Conservation (phyloP, 306 rosid genomes). For the Luffa aegyptiaca region DNA sequence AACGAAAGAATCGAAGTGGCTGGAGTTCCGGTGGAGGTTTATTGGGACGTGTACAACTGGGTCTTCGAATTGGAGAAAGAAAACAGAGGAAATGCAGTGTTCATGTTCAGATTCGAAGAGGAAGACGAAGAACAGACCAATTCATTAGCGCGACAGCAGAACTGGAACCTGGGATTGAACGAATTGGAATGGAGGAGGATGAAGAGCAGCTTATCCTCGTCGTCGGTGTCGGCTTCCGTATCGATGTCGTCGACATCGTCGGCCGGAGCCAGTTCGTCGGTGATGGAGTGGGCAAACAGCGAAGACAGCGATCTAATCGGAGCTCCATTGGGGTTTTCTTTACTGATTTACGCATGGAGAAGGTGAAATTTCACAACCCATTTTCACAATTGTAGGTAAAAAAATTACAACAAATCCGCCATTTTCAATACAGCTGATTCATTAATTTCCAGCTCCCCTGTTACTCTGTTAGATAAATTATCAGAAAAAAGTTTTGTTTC, state of each 20-base stretch:
- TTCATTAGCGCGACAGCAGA: slow-evolving; percentile 19
- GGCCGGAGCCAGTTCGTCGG: slow-evolving; percentile 50
- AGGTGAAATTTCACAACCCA: slow-evolving; percentile 18
- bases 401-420: neutral
- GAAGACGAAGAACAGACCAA: neutral
- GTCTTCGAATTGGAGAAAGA: neutral
- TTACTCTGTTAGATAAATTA: neutral
- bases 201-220: slow-evolving; percentile 55
- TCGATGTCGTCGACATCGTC: slow-evolving; percentile 67
- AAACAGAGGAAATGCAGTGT: slow-evolving; percentile 6
- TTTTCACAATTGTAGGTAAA: neutral
- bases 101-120: slow-evolving; percentile 8
- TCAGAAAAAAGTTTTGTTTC: neutral
- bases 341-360: slow-evolving; percentile 83
- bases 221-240: slow-evolving; percentile 60
- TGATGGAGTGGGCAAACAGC: slow-evolving; percentile 74
- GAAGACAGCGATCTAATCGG: slow-evolving; percentile 56
- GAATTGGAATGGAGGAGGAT: slow-evolving; percentile 52
- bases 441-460: neutral
- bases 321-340: slow-evolving; percentile 36
- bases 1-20: slow-evolving; percentile 50
- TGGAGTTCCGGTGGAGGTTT: slow-evolving; percentile 63
- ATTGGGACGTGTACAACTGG: slow-evolving; percentile 61
- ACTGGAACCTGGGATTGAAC: slow-evolving; percentile 44
- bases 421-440: neutral